phyloP scores from a whole-genome alignment of 2,329 filamentous ascomycete species.

The Raffaelea deltoideospora region DNA sequence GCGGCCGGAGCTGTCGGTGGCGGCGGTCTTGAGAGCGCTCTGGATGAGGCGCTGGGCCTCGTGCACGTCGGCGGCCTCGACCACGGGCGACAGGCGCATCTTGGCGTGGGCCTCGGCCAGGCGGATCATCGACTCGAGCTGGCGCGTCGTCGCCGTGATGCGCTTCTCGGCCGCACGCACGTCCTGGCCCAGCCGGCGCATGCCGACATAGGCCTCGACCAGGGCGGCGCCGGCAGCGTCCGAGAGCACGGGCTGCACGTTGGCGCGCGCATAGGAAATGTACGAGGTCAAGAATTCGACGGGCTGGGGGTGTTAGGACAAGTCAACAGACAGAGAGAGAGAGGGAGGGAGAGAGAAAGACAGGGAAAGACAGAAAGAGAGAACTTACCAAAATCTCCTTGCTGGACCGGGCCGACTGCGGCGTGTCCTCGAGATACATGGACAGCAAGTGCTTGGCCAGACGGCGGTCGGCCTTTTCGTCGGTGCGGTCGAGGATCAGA shows the following conservation, averaged over 20 bases:
- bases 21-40: slow-evolving; percentile 85
- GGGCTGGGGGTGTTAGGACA: slow-evolving; percentile 35
- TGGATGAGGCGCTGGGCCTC: slow-evolving; percentile 91
- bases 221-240: slow-evolving; percentile 70
- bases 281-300: slow-evolving; percentile 93
- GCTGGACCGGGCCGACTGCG: slow-evolving; percentile 60
- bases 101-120: slow-evolving; percentile 93
- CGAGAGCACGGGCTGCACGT: slow-evolving; percentile 71
- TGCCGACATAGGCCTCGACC: slow-evolving; percentile 76
- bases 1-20: slow-evolving; percentile 82
- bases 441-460: slow-evolving; percentile 85
- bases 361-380: background rate
- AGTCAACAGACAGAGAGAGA: background rate
- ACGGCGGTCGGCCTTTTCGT: slow-evolving; percentile 77
- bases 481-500: slow-evolving; percentile 83
- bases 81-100: slow-evolving; percentile 70
- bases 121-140: slow-evolving; percentile 97
- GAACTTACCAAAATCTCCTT: slow-evolving; percentile 65
- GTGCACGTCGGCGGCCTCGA: slow-evolving; percentile 68
- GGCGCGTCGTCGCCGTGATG: slow-evolving; percentile 92
- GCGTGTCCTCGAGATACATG: slow-evolving; percentile 92
- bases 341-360: background rate
- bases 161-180: slow-evolving; percentile 81
- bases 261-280: slow-evolving; percentile 86
- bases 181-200: slow-evolving; percentile 85